phyloP scores from a whole-genome alignment of 2,329 filamentous ascomycete species.

The Lasiodiplodia sp. region DNA sequence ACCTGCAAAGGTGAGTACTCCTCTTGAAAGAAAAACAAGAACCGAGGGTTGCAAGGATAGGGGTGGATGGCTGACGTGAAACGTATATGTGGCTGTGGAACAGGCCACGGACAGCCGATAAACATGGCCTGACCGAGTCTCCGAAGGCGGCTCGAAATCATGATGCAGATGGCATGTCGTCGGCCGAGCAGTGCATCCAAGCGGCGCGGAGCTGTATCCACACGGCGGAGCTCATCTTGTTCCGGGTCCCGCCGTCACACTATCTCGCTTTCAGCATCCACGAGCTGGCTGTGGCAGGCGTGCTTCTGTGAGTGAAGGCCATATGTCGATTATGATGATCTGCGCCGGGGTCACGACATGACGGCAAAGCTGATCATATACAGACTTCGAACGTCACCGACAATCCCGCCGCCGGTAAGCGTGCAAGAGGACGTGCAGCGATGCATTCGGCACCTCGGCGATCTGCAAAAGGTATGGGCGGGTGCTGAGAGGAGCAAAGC shows the following conservation, averaged over 20 bases:
- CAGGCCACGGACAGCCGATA: constrained; percentile 21
- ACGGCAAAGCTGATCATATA: constrained; percentile 38
- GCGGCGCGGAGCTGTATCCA: constrained; percentile 18
- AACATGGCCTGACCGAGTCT: constrained; percentile 20
- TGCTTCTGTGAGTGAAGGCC: constrained; percentile 8
- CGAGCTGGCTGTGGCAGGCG: constrained; percentile 4
- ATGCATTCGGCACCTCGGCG: constrained; percentile 12
- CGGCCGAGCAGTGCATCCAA: constrained; percentile 23
- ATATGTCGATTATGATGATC: background rate
- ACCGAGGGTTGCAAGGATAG: background rate
- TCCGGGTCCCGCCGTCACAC: constrained; percentile 21
- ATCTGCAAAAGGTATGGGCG: constrained; percentile 8
- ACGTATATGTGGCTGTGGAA: constrained; percentile 1
- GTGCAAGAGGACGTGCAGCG: constrained; percentile 24
- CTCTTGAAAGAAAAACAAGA: background rate
- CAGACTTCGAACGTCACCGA: constrained; percentile 14
- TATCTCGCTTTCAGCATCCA: constrained; percentile 19
- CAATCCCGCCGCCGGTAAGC: constrained; percentile 13
- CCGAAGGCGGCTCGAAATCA: constrained; percentile 9
- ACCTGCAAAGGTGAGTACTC: constrained; percentile 8
- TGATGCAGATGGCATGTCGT: background rate
- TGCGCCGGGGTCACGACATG: constrained; percentile 38
- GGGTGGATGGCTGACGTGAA: constrained; percentile 4
- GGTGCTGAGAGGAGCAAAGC: constrained; percentile 15
- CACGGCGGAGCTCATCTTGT: constrained; percentile 17